Evolutionary conservation across 345 rosid genomes (phyloP), one percentile per base, ranked within the genome.

Genomic region (Populus nigra): DNA sequence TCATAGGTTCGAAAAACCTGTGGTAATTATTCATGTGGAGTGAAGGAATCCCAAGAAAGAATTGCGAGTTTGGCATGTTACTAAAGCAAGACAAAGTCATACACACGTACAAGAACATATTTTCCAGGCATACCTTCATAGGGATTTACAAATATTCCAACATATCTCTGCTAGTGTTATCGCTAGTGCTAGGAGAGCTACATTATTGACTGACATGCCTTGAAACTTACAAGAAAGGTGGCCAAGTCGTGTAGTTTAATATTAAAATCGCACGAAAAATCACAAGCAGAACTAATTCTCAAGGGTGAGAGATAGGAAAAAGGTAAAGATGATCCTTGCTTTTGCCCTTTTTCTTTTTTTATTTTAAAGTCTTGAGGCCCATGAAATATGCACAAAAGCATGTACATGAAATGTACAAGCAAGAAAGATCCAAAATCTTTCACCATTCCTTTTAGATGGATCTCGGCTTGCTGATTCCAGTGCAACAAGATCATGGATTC

Each of bases 41-140:
- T 59, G 83, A 75, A 74, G 75, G 79, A 80, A 74, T 73, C 77
- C 81, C 81, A 66, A 66, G 69, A 77, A 79, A 79, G 77, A 83
- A 88, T 85, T 78, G 75, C 71, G 83, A 83, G 90, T 86, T 94
- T 84, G 87, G 91, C 93, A 94, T 93, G 92, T 88, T 91, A 88
- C 87, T 87, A 88, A 88, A 90, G 95, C 85, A 84, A 89, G 91
- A 90, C 91, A 90, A 88, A 83, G 85, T 78, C 73, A 81, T 41
- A 75, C 65, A 79, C 76, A 76, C 85, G 80, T 77, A 81, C 88
- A 77, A 81, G 78, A 83, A 71, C 78, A 84, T 84, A 71, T 84
- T 84, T 85, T 84, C 80, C 81, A 81, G 84, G 87, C 68, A 69
- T 47, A 71, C 76, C 79, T 84, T 84, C 85, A 76, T 79, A 61